phyloP scores from a whole-genome alignment of 2,329 filamentous ascomycete species.

The Venturia nashicola region DNA sequence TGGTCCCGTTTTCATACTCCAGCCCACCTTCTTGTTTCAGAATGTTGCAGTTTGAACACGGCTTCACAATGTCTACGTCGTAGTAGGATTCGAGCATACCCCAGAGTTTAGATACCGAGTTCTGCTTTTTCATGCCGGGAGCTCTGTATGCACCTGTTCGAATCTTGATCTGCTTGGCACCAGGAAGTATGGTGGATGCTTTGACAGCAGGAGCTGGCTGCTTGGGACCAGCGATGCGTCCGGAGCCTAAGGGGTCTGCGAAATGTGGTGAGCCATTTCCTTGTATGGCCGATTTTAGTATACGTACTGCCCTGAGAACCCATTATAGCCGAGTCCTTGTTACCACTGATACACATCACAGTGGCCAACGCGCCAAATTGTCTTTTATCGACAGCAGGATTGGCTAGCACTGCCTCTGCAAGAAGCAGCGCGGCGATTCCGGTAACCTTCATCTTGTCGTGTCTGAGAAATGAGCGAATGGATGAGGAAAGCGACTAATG shows the following conservation, averaged over 20 bases:
- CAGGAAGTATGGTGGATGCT: not conserved
- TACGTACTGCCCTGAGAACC: not conserved
- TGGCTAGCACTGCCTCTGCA: not conserved
- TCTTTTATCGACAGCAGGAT: not conserved
- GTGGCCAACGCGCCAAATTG: not conserved
- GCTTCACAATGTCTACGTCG: not conserved
- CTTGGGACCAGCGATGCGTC: slow-evolving; percentile 2
- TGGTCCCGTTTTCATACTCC: slow-evolving; percentile 6
- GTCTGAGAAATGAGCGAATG: not conserved
- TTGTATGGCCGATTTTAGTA: too few species aligned
- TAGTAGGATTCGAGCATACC: slow-evolving; percentile 10
- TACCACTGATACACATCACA: not conserved
- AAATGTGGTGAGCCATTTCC: too few species aligned
- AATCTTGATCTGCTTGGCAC: slow-evolving; percentile 3
- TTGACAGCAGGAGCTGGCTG: not conserved
- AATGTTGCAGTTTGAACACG: slow-evolving; percentile 8
- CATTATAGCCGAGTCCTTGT: not conserved
- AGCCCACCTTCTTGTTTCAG: slow-evolving; percentile 1
- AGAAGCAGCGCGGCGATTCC: not conserved
- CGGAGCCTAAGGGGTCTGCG: not conserved
- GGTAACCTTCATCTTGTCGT: not conserved
- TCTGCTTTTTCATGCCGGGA: slow-evolving; percentile 4
- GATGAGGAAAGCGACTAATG: not conserved
- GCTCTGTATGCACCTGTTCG: slow-evolving; percentile 8
- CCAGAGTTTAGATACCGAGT: not conserved